Evolutionary conservation across 2,329 filamentous ascomycete species (phyloP).

Genomic region (Laburnicola sp.): DNA sequence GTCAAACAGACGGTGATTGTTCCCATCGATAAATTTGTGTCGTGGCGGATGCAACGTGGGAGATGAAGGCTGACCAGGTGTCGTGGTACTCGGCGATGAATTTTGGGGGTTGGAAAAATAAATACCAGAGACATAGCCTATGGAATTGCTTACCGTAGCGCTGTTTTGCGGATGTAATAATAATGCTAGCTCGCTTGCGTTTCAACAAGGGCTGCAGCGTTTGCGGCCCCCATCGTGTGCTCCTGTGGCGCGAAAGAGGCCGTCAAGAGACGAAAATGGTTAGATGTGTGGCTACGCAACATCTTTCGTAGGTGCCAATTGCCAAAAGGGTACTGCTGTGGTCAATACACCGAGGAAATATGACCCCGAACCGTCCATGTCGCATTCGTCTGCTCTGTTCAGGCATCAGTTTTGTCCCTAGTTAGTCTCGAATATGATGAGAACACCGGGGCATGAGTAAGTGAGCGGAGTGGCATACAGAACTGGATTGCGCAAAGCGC

Average conservation of each 20-base stretch:
- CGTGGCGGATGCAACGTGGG: not conserved
- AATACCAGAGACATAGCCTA: not conserved
- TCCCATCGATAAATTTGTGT: not conserved
- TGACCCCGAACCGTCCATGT: too few relatives aligned
- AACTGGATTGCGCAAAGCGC: too few relatives aligned
- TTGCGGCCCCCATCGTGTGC: not conserved
- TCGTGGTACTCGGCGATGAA: too few relatives aligned
- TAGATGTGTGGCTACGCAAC: not conserved
- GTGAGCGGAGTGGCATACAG: too few relatives aligned
- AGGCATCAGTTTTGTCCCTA: too few relatives aligned
- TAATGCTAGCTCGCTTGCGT: not conserved
- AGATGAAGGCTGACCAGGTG: constrained; percentile 1
- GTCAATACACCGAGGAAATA: too few relatives aligned
- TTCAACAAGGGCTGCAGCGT: not conserved
- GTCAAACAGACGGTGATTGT: not conserved
- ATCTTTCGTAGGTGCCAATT: too few relatives aligned
- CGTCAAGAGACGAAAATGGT: not conserved
- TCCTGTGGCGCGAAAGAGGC: not conserved
- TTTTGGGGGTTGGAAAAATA: not conserved
- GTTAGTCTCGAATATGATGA: too few relatives aligned
- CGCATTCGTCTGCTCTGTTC: too few relatives aligned
- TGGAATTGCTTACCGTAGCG: not conserved
- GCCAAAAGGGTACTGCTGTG: too few relatives aligned
- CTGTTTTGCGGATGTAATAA: not conserved
- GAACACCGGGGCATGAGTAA: too few relatives aligned